Conservation (phyloP, 2,329 filamentous ascomycete genomes). For the Sporothrix luriei region DNA sequence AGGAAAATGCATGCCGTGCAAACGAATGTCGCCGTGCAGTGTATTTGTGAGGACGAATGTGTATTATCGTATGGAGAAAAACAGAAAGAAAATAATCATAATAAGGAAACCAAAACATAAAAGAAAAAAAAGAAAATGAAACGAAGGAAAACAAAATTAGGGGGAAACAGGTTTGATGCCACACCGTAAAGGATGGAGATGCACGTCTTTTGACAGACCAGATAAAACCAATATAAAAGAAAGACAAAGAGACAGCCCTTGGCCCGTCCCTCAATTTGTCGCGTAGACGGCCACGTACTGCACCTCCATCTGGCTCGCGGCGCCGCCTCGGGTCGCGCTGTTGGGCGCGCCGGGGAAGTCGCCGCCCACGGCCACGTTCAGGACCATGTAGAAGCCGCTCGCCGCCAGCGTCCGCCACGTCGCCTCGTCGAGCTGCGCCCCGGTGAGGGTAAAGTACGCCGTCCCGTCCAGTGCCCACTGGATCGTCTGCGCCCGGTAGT, state of each 20-base stretch:
- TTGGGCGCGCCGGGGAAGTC: conserved; percentile 51
- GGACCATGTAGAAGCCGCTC: conserved; percentile 52
- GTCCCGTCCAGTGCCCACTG: conserved; percentile 51
- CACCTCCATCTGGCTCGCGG: conserved; percentile 40
- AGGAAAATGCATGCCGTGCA: too few species aligned
- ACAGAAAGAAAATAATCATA: too few species aligned
- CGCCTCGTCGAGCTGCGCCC: conserved; percentile 47
- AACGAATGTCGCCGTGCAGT: background rate
- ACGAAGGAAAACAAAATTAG: background rate
- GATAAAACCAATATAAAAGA: background rate
- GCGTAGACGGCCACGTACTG: conserved; percentile 40
- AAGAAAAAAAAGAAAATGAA: background rate
- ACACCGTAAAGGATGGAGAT: background rate
- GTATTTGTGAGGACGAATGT: background rate
- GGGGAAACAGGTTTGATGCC: background rate
- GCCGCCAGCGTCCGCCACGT: conserved; percentile 54
- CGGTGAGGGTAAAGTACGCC: conserved; percentile 50
- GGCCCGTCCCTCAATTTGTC: conserved; percentile 5
- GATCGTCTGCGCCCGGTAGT: conserved; percentile 53
- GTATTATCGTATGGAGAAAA: conserved; percentile 1
- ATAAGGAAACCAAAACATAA: background rate
- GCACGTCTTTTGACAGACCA: background rate
- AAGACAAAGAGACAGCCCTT: background rate
- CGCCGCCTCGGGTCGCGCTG: conserved; percentile 37
- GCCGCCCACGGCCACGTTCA: conserved; percentile 59